phyloP scores from a whole-genome alignment of 306 rosid genomes.

The Hylodesmum podocarpum region DNA sequence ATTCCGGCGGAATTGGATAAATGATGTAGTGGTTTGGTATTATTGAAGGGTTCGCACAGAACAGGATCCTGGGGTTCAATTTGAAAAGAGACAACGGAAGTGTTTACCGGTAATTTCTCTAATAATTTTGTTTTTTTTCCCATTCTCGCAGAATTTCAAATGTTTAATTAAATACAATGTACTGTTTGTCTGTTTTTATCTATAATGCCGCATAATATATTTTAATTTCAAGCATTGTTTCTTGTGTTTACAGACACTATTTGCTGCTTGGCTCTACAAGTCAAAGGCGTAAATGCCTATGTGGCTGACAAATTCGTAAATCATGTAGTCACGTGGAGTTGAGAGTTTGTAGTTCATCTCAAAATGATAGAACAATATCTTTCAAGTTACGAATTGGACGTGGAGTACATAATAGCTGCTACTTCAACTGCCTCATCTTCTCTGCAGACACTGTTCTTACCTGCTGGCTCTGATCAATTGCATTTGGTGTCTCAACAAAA shows the following conservation, averaged over 20 bases:
- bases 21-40: constrained; percentile 66
- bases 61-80: constrained; percentile 67
- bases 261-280: neutral
- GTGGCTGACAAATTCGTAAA: neutral
- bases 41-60: constrained; percentile 75
- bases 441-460: neutral
- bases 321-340: neutral
- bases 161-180: neutral
- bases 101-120: constrained; percentile 33
- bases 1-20: constrained; percentile 64
- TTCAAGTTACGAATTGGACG: neutral
- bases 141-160: neutral
- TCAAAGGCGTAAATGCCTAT: neutral
- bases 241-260: constrained; percentile 21
- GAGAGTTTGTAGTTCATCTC: neutral
- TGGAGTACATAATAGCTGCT: neutral
- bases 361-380: neutral
- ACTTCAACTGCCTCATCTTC: neutral
- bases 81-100: constrained; percentile 59
- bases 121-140: neutral
- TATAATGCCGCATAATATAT: neutral
- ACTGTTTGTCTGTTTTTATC: neutral
- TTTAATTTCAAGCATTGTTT: neutral
- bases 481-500: neutral
- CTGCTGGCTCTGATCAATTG: neutral